Base-by-base conservation (phyloP, 2,329 filamentous ascomycete genomes). In the Cytospora schulzeri region DNA sequence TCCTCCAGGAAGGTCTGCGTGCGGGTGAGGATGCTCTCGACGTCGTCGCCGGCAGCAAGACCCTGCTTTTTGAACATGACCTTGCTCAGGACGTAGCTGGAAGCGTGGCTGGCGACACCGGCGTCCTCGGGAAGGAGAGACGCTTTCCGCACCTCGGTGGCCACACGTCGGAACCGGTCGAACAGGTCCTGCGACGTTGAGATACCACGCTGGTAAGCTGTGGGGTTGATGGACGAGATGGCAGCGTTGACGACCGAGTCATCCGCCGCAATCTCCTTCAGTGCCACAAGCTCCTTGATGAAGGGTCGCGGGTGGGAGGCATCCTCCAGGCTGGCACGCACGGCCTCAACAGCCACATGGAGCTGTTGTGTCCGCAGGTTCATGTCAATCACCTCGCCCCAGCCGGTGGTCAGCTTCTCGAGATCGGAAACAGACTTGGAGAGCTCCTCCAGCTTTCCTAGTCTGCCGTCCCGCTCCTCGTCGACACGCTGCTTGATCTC, bases 351-450 rank as follows among this genome's bases (percentile, higher is more conserved):
- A 24, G 95, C 95, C 41, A 99, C 92, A 74, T 97, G 92, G 31
- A 99, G 88, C 79, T 98, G 93, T 78, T 99, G 95, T 0, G 95
- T 97, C 77, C 91, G 90, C 68, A 98, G 86, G 79, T 95, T 98
- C 66, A 86, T 83, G 75, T 98, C 93, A 26, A 99, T 88, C 45
- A 98, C 92, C 50, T 88, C 87, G 78, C 94, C 96, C 93, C 93
- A 98, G 69, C 92, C 90, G 1, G 87, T 86, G 1, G 93, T 96
- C 62, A 99, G 86, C 76, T 89, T 88, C 80, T 97, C 93, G 15
- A 99, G 87, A 71, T 96, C 91, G 48, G 84, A 83, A 22, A 99
- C 91, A 15, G 89, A 89, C 38, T 86, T 81, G 22, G 89, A 90
- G 33, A 99, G 86, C 74, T 94, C 89, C 63, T 88, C 85, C 33